Percentiles rank a stretch among this genome's conserved stretches.
Conservation (phyloP, 2,329 filamentous ascomycete species). For the Alternaria gaisen region DNA sequence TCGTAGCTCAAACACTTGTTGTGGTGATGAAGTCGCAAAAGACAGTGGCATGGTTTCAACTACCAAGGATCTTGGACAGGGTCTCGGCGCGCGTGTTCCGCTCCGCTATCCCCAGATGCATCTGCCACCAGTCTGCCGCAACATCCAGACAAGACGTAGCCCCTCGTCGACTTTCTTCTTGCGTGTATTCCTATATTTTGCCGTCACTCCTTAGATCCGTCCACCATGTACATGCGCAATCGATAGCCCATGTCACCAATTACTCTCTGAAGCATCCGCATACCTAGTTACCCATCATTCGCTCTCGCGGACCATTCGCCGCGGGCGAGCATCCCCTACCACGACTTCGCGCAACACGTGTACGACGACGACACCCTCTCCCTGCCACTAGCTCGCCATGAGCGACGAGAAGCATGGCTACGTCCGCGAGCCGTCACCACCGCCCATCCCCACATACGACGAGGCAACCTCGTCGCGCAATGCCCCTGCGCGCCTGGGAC, state of each 20-base stretch:
- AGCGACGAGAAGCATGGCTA: conserved; percentile 53
- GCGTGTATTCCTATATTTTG: conserved; percentile 13
- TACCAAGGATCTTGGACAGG: conserved; percentile 21
- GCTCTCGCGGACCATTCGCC: conserved; percentile 18
- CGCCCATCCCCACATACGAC: conserved; percentile 84
- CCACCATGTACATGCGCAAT: conserved; percentile 40
- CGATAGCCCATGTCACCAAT: conserved; percentile 26
- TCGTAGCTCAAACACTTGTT: conserved; percentile 16
- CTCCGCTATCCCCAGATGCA: conserved; percentile 30
- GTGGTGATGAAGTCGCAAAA: conserved; percentile 12
- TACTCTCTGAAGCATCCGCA: conserved; percentile 1
- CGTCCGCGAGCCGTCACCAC: conserved; percentile 56
- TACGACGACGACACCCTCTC: conserved; percentile 25
- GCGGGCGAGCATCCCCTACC: conserved; percentile 19
- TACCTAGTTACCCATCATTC: neutral
- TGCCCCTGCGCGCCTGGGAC: conserved; percentile 59
- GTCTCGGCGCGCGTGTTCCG: conserved; percentile 26
- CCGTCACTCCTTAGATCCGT: conserved; percentile 27
- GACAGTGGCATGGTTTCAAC: conserved; percentile 21
- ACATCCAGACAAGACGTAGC: conserved; percentile 11
- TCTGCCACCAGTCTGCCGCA: conserved; percentile 12
- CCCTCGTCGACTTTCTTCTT: conserved; percentile 15
- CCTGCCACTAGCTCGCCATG: conserved; percentile 37
- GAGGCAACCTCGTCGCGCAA: conserved; percentile 73
- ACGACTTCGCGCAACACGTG: conserved; percentile 9